Percentiles rank a stretch among this genome's conserved stretches.
phyloP scores from a whole-genome alignment of 108 stramenopile genomes.

The Conticribra weissflogii region DNA sequence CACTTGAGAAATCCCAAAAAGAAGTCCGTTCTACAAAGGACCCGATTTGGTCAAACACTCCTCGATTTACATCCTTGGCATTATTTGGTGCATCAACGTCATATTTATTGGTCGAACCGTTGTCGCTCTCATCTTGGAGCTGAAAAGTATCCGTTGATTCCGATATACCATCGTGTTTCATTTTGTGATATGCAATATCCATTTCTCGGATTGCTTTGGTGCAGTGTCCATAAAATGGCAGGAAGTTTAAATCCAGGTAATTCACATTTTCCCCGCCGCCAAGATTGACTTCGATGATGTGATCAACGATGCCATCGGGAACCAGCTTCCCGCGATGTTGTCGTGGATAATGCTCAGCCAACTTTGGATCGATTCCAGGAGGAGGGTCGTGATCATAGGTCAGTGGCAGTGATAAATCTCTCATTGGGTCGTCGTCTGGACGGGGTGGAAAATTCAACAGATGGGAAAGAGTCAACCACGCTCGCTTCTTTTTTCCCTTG shows the following conservation, averaged over 20 bases:
- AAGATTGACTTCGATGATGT: slow-evolving; percentile 53
- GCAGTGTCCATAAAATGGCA: slow-evolving; percentile 59
- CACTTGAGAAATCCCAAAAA: slow-evolving; percentile 38
- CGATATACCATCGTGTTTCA: slow-evolving; percentile 28
- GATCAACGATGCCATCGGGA: slow-evolving; percentile 58
- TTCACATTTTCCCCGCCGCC: slow-evolving; percentile 11
- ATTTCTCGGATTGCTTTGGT: slow-evolving; percentile 45
- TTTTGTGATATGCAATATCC: slow-evolving; percentile 42
- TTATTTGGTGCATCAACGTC: background rate
- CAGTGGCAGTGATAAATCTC: slow-evolving; percentile 55
- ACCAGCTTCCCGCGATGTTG: slow-evolving; percentile 48
- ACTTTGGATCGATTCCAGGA: background rate
- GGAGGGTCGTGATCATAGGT: slow-evolving; percentile 45
- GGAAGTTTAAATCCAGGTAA: slow-evolving; percentile 34
- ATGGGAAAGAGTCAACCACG: slow-evolving; percentile 40
- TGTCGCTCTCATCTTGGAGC: slow-evolving; percentile 15
- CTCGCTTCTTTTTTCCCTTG: slow-evolving; percentile 29
- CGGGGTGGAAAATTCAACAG: slow-evolving; percentile 52
- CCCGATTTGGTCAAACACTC: slow-evolving; percentile 40
- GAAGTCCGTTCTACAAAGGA: slow-evolving; percentile 44
- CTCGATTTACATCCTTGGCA: slow-evolving; percentile 6
- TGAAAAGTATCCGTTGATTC: slow-evolving; percentile 33
- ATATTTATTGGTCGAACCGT: background rate
- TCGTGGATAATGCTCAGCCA: slow-evolving; percentile 28
- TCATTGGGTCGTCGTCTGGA: slow-evolving; percentile 40